These are phyloP conservation scores for Sphagnum tenellum DNA, from an alignment of 225 moss, liverwort and hornwort genomes.

Conservation along the genomic window DNA sequence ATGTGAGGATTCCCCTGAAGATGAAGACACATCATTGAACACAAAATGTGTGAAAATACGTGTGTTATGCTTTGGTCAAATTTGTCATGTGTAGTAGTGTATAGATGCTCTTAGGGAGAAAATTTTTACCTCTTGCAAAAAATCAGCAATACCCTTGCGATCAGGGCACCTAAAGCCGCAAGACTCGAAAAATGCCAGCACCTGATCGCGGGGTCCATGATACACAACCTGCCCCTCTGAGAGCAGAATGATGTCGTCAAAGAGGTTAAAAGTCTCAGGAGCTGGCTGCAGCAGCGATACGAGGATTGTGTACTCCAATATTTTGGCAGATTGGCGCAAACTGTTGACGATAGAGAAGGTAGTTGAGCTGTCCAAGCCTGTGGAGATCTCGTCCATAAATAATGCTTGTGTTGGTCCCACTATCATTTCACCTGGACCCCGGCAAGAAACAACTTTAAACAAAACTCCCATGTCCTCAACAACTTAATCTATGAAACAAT, in stretches of 20 bases:
- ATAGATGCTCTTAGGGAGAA: no score
- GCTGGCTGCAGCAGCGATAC: constrained; percentile 62
- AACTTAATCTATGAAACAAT: no score
- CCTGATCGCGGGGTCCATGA: constrained; percentile 38
- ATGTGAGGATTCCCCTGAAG: no score
- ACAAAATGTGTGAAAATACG: no score
- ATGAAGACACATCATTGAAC: no score
- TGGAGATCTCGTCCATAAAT: constrained; percentile 75
- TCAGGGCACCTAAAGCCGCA: constrained; percentile 59
- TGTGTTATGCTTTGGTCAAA: no score
- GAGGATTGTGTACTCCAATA: constrained; percentile 38
- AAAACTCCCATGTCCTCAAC: no score
- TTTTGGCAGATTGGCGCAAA: constrained; percentile 36
- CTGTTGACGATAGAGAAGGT: constrained; percentile 43
- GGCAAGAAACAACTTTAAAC: no score
- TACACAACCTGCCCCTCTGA: constrained; percentile 58
- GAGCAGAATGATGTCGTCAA: constrained; percentile 57
- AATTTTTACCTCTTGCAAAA: constrained; percentile 45
- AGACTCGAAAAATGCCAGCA: constrained; percentile 42
- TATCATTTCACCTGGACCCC: constrained; percentile 57
- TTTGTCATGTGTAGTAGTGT: no score
- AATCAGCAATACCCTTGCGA: constrained; percentile 55
- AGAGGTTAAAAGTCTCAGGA: constrained; percentile 55
- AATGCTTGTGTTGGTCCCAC: constrained; percentile 55
- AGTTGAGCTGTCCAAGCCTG: constrained; percentile 61